A percentile compares a stretch with the other conserved stretches of the same genome.
Conservation (phyloP, 345 rosid genomes). For the Murraya paniculata region DNA sequence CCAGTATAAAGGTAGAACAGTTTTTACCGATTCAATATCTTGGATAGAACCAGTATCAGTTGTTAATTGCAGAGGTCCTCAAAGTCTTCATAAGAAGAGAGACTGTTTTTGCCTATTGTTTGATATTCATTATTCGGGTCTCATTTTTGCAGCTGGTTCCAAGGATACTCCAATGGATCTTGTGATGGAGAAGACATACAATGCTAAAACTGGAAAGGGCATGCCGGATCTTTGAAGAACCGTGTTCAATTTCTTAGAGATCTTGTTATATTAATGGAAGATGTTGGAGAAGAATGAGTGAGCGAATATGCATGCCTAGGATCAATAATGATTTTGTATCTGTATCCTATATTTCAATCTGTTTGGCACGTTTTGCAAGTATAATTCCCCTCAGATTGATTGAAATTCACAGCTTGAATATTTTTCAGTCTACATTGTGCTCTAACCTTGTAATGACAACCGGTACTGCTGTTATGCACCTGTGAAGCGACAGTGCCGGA, state of each 20-base stretch:
- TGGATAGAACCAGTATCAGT: neutral
- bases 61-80: neutral
- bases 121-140: constrained; percentile 5
- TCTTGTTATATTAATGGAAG: neutral
- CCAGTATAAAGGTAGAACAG: neutral
- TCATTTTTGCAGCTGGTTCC: constrained; percentile 65
- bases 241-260: constrained; percentile 3
- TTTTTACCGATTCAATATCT: neutral
- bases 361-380: neutral
- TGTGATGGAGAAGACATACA: constrained; percentile 79
- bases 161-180: constrained; percentile 84
- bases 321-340: neutral
- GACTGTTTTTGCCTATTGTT: neutral
- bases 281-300: neutral
- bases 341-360: neutral
- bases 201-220: constrained; percentile 83
- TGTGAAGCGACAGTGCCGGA: too few species aligned
- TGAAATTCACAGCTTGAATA: neutral
- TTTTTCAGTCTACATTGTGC: neutral
- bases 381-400: neutral
- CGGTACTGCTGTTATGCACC: too few species aligned
- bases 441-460: neutral
- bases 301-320: neutral
- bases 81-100: neutral
- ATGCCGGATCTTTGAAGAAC: constrained; percentile 80